phyloP scores from a whole-genome alignment of 2,329 filamentous ascomycete genomes.

The Fusarium keratoplasticum region DNA sequence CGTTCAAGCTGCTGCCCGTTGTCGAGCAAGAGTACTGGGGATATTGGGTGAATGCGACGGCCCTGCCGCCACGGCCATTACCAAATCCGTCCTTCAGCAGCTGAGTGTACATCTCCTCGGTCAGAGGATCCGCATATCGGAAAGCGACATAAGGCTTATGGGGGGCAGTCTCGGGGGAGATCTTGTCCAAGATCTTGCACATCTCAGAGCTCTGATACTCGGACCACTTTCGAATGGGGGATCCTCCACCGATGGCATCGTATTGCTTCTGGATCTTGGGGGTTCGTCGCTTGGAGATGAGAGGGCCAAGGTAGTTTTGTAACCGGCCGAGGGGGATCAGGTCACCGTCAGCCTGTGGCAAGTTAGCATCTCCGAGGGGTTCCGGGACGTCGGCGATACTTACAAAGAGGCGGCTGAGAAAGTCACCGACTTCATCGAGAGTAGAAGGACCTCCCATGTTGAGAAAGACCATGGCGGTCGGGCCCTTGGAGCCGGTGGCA shows the following conservation, averaged over 20 bases:
- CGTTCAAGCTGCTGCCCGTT: constrained; percentile 94
- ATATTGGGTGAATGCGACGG: constrained; percentile 98
- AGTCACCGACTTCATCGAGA: constrained; percentile 87
- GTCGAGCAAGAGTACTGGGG: constrained; percentile 99
- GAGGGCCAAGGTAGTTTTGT: constrained; percentile 88
- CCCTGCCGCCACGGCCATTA: constrained; percentile 87
- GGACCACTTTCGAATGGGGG: constrained; percentile 97
- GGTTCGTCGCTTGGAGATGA: constrained; percentile 87
- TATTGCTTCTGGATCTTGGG: constrained; percentile 98
- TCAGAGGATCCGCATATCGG: constrained; percentile 92
- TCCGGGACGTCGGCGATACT: constrained; percentile 47
- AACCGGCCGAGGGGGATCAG: constrained; percentile 94
- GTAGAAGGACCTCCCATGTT: constrained; percentile 98
- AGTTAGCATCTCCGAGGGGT: constrained; percentile 22
- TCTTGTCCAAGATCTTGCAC: constrained; percentile 95
- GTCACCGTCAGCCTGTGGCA: constrained; percentile 83
- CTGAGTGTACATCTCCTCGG: constrained; percentile 90
- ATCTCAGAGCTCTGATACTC: constrained; percentile 94
- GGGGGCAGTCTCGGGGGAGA: constrained; percentile 91
- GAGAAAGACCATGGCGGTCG: constrained; percentile 97
- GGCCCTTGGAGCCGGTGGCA: constrained; percentile 76
- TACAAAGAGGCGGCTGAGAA: constrained; percentile 93
- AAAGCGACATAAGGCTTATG: constrained; percentile 99
- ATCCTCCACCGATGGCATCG: constrained; percentile 94
- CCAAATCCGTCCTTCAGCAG: constrained; percentile 92